These are phyloP conservation scores for Cercospora sesami DNA, from an alignment of 2,329 filamentous ascomycete genomes.

Conservation along the genomic window DNA sequence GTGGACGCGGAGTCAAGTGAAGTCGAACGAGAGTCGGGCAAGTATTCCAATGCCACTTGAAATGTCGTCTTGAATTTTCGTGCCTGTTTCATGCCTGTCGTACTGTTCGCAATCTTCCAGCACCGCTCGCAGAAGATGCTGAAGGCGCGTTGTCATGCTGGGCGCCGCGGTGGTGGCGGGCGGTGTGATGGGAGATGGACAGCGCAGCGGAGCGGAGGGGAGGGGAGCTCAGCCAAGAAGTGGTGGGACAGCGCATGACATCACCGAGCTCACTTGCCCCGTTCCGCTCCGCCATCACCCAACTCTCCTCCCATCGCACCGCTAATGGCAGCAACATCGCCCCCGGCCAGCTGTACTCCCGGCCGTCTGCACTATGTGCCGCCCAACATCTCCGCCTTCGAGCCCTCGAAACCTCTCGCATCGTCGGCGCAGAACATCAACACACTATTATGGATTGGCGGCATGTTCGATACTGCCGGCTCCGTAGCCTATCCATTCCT, in stretches of 20 bases:
- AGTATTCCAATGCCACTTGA: neutral
- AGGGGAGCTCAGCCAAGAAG: neutral
- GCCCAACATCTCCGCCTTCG: slow-evolving; percentile 48
- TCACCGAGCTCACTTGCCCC: neutral
- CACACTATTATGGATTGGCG: slow-evolving; percentile 68
- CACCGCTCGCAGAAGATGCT: neutral
- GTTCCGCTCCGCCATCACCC: neutral
- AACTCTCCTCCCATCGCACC: neutral
- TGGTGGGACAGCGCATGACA: neutral
- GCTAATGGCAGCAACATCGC: neutral
- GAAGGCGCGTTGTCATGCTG: neutral
- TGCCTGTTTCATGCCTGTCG: neutral
- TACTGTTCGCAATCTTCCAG: neutral
- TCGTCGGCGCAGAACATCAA: slow-evolving; percentile 45
- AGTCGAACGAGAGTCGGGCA: neutral
- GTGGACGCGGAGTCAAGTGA: neutral
- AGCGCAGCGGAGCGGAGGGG: neutral
- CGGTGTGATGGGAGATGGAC: neutral
- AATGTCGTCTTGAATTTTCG: neutral
- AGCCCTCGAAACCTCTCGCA: slow-evolving; percentile 40
- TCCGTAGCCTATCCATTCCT: slow-evolving; percentile 60
- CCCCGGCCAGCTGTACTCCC: neutral
- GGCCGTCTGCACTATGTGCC: slow-evolving; percentile 43
- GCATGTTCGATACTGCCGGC: slow-evolving; percentile 68
- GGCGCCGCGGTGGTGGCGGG: neutral